These are phyloP conservation scores for Phytopythium kandeliae DNA, from an alignment of 352 stramenopile genomes.

Conservation along the genomic window DNA sequence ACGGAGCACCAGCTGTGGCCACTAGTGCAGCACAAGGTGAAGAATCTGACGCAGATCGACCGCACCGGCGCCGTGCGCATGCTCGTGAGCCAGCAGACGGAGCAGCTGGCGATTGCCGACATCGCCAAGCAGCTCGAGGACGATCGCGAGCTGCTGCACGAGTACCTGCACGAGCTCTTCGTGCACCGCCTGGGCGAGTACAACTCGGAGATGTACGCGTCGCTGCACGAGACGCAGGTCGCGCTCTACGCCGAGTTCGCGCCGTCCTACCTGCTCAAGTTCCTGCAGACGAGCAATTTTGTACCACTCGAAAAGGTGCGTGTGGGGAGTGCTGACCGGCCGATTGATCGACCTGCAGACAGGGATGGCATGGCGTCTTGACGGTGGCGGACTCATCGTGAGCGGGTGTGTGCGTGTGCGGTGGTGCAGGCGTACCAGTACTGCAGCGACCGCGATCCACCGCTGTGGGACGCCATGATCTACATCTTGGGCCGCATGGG, in stretches of 20 bases:
- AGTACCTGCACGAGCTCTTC: slow-evolving; percentile 76
- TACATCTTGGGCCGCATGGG: slow-evolving; percentile 84
- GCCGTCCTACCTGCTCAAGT: slow-evolving; percentile 59
- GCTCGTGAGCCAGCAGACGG: slow-evolving; percentile 66
- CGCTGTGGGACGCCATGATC: slow-evolving; percentile 84
- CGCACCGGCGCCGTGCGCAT: slow-evolving; percentile 61
- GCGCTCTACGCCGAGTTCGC: slow-evolving; percentile 67
- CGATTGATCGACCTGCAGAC: background rate
- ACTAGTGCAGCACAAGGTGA: slow-evolving; percentile 72
- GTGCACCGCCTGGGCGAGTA: slow-evolving; percentile 65
- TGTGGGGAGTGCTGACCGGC: background rate
- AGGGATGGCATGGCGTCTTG: no score
- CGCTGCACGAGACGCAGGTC: slow-evolving; percentile 72
- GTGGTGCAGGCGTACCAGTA: slow-evolving; percentile 70
- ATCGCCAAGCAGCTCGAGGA: slow-evolving; percentile 73
- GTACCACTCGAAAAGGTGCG: slow-evolving; percentile 76
- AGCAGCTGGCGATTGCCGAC: slow-evolving; percentile 72
- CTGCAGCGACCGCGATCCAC: slow-evolving; percentile 63
- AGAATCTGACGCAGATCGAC: slow-evolving; percentile 77
- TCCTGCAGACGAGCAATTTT: slow-evolving; percentile 78
- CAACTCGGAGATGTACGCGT: slow-evolving; percentile 69
- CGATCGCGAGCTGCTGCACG: slow-evolving; percentile 57
- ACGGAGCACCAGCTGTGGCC: slow-evolving; percentile 77
- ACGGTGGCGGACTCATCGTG: no score
- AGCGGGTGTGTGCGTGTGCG: no score